phyloP scores from a whole-genome alignment of 2,329 filamentous ascomycete genomes.

The Fusarium brachygibbosum region DNA sequence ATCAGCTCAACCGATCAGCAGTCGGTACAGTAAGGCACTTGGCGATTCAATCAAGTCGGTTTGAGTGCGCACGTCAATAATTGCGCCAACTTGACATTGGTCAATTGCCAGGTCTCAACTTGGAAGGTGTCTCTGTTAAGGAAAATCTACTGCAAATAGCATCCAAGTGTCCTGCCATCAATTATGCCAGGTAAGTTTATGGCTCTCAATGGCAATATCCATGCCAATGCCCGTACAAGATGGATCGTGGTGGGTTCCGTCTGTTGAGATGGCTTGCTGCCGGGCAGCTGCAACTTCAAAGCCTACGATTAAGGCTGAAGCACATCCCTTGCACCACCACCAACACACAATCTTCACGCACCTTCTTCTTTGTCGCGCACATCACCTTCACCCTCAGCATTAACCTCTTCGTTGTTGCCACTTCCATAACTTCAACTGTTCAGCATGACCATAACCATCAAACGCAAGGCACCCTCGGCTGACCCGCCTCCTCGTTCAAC shows the following conservation, averaged over 20 bases:
- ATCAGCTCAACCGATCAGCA: background rate
- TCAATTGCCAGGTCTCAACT: background rate
- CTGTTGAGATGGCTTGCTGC: constrained; percentile 33
- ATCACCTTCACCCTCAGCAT: constrained; percentile 7
- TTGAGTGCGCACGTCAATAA: constrained; percentile 21
- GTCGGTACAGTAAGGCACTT: background rate
- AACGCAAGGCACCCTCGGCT: constrained; percentile 56
- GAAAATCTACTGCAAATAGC: background rate
- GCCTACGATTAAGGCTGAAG: constrained; percentile 31
- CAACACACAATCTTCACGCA: constrained; percentile 13
- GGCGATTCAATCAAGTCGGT: constrained; percentile 4
- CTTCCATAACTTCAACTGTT: constrained; percentile 14
- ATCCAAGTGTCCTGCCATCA: constrained; percentile 14
- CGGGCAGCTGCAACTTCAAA: constrained; percentile 27
- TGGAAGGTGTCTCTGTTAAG: background rate
- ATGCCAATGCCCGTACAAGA: background rate
- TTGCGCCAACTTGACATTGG: constrained; percentile 4
- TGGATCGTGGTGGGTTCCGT: constrained; percentile 33
- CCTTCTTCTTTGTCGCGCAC: constrained; percentile 14
- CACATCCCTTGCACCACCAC: constrained; percentile 34
- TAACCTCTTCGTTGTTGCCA: constrained; percentile 21
- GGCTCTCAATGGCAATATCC: background rate
- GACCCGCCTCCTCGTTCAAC: constrained; percentile 53
- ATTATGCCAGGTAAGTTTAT: constrained; percentile 41
- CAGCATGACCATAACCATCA: constrained; percentile 52